Evolutionary conservation across 129 eudicot species (phyloP).

Genomic region (Helianthus annuus): DNA sequence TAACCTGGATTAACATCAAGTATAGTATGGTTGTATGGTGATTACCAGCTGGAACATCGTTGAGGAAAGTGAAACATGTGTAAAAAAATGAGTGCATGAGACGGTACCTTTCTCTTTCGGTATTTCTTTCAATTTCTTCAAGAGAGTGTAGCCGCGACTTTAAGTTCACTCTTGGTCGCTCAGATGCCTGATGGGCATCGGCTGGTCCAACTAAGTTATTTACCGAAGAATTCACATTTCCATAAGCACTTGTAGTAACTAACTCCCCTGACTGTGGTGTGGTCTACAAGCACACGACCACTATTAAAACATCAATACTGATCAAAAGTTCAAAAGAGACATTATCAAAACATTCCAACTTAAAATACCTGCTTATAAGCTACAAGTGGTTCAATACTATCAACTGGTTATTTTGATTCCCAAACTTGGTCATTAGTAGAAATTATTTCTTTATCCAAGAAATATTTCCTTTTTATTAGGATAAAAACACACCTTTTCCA

Average conservation of each 20-base stretch:
- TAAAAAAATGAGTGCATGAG: background rate
- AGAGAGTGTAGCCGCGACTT: conserved; percentile 71
- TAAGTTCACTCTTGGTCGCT: conserved; percentile 73
- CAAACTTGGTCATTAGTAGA: conserved; percentile 61
- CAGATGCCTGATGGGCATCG: conserved; percentile 39
- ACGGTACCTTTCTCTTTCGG: conserved; percentile 57
- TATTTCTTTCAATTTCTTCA: conserved; percentile 53
- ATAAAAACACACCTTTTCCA: conserved; percentile 67
- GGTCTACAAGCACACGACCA: conserved; percentile 30
- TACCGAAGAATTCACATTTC: conserved; percentile 25
- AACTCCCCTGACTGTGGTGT: conserved; percentile 39
- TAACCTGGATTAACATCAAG: no score
- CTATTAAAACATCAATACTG: conserved; percentile 4
- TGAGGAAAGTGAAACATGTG: background rate
- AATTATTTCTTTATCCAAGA: background rate
- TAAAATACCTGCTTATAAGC: conserved; percentile 55
- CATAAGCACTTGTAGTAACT: conserved; percentile 15
- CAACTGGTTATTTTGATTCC: conserved; percentile 85
- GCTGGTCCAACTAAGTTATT: conserved; percentile 38
- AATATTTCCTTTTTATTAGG: background rate
- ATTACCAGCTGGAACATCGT: background rate
- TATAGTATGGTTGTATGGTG: no score
- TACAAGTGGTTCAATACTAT: conserved; percentile 36
- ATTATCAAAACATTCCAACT: background rate
- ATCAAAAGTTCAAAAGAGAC: background rate